A percentile compares a stretch with the other conserved stretches of the same genome.
Conservation (phyloP, 129 eudicot genomes). For the Artemisia argyi region DNA sequence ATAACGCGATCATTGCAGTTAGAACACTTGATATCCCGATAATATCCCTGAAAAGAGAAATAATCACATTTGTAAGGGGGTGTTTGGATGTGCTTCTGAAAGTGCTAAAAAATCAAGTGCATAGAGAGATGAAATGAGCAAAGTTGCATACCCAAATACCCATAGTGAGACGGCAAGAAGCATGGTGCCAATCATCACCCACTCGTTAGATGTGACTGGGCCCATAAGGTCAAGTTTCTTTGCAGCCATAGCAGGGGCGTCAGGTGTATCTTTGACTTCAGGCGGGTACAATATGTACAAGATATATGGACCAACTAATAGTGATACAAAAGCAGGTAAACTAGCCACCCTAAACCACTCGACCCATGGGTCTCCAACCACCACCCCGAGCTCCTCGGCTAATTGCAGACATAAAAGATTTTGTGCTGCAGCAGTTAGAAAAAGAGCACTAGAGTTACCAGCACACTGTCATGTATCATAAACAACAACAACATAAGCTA, state of each 20-base stretch:
- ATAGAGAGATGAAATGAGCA: background rate
- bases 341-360: slow-evolving; percentile 77
- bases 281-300: slow-evolving; percentile 82
- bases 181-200: slow-evolving; percentile 86
- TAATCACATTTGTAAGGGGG: background rate
- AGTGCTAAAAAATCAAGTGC: background rate
- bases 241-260: slow-evolving; percentile 80
- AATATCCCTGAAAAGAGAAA: slow-evolving; percentile 48
- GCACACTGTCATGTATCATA: slow-evolving; percentile 56
- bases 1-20: slow-evolving; percentile 81
- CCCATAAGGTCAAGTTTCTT: slow-evolving; percentile 81
- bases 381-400: slow-evolving; percentile 78
- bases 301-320: slow-evolving; percentile 56
- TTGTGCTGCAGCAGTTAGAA: slow-evolving; percentile 97
- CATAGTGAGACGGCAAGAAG: slow-evolving; percentile 71
- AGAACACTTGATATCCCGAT: slow-evolving; percentile 67
- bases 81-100: slow-evolving; percentile 6
- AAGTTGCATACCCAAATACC: slow-evolving; percentile 71
- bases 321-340: slow-evolving; percentile 65
- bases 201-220: slow-evolving; percentile 71
- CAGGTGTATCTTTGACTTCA: slow-evolving; percentile 70
- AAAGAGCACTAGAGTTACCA: slow-evolving; percentile 85
- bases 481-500: slow-evolving; percentile 17
- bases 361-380: slow-evolving; percentile 65
- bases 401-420: slow-evolving; percentile 79